Conservation (phyloP, 2,329 filamentous ascomycete genomes). For the Cryphonectria carpinicola region DNA sequence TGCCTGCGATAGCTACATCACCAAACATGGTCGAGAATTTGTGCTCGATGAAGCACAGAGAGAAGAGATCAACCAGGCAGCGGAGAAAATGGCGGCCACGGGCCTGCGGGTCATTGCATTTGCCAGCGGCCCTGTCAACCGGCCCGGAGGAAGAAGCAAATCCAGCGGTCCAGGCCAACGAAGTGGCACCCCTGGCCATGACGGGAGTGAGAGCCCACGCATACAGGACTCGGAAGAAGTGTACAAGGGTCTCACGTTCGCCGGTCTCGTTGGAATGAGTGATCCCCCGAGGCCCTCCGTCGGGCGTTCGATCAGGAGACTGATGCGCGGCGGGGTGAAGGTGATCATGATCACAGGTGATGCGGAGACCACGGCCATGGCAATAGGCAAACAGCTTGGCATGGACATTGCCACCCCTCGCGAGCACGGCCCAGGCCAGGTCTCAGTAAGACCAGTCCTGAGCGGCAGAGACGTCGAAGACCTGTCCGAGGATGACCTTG, state of each 20-base stretch:
- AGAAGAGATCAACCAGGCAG: constrained; percentile 76
- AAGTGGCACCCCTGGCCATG: constrained; percentile 56
- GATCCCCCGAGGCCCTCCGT: constrained; percentile 93
- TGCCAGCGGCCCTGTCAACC: constrained; percentile 75
- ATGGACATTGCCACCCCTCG: constrained; percentile 74
- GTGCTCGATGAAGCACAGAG: constrained; percentile 77
- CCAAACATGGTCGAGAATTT: constrained; percentile 82
- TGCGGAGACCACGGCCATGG: constrained; percentile 90
- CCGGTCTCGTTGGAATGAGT: constrained; percentile 94
- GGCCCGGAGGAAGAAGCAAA: constrained; percentile 47
- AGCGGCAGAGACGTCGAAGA: constrained; percentile 89
- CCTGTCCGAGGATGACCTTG: constrained; percentile 85
- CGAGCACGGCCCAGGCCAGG: constrained; percentile 57
- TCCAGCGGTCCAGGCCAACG: constrained; percentile 44
- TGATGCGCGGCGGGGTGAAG: constrained; percentile 93
- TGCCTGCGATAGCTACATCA: constrained; percentile 89
- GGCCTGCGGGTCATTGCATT: constrained; percentile 91
- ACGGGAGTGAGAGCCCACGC: constrained; percentile 44
- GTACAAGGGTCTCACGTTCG: constrained; percentile 85
- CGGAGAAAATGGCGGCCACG: constrained; percentile 84
- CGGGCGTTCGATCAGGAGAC: constrained; percentile 80
- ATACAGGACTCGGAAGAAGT: constrained; percentile 65
- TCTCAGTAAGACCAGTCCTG: constrained; percentile 72
- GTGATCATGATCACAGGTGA: constrained; percentile 99
- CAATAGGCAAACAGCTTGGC: constrained; percentile 92